These are phyloP conservation scores for Brasilioporus rufonigricans DNA, from an alignment of 768 basidiomycete genomes.

Conservation along the genomic window DNA sequence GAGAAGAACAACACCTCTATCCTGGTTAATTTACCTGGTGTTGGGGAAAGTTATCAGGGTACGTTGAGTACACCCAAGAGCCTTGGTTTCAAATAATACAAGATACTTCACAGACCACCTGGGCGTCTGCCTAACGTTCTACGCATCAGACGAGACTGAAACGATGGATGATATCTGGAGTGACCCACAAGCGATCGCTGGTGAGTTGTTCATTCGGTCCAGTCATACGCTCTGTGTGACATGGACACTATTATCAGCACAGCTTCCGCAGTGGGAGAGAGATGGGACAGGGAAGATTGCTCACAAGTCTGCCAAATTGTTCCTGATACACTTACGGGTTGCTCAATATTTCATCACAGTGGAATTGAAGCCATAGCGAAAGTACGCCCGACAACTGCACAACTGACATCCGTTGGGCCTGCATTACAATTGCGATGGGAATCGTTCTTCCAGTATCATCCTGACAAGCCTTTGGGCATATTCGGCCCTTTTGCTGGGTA, in stretches of 20 bases:
- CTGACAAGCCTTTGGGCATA: slow-evolving; percentile 55
- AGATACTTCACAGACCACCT: too few relatives aligned
- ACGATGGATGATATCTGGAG: too few relatives aligned
- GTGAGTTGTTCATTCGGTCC: slow-evolving; percentile 30
- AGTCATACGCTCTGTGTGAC: slow-evolving; percentile 2
- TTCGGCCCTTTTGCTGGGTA: slow-evolving; percentile 42
- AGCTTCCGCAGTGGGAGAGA: slow-evolving; percentile 31
- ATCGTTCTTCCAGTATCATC: slow-evolving; percentile 44
- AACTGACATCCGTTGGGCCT: slow-evolving; percentile 41
- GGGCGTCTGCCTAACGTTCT: slow-evolving; percentile 31
- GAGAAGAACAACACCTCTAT: too few relatives aligned
- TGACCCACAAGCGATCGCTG: slow-evolving; percentile 34
- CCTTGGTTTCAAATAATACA: neutral
- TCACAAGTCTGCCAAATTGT: slow-evolving; percentile 40
- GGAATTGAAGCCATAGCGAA: too few relatives aligned
- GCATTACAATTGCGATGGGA: slow-evolving; percentile 51
- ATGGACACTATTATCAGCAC: too few relatives aligned
- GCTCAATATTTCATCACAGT: slow-evolving; percentile 33
- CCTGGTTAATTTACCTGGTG: slow-evolving; percentile 1
- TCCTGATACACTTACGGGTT: neutral
- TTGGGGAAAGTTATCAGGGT: slow-evolving; percentile 7
- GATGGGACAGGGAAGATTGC: slow-evolving; percentile 49
- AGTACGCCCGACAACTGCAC: slow-evolving; percentile 47
- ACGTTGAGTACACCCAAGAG: neutral
- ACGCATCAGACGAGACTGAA: slow-evolving; percentile 41